Percentiles rank a stretch among this genome's conserved stretches.
These are phyloP conservation scores for Trichomonascaceae sp. DNA, from an alignment of 1,139 yeast species.

Conservation along the genomic window DNA sequence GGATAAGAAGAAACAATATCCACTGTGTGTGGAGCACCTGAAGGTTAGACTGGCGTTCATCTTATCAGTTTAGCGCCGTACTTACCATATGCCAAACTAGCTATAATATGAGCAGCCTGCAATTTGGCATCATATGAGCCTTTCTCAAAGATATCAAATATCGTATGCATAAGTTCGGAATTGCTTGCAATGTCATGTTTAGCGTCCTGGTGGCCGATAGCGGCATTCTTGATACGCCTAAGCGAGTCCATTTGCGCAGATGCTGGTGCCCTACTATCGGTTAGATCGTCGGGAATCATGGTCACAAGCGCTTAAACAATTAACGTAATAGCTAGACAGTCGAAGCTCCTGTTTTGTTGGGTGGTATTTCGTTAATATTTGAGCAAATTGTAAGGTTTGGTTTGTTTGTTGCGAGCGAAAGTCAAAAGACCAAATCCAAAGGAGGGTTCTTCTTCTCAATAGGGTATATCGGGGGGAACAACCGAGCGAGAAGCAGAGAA, in stretches of 20 bases:
- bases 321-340: neutral
- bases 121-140: slow-evolving; percentile 21
- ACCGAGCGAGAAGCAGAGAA: neutral
- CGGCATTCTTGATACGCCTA: slow-evolving; percentile 27
- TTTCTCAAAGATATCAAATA: slow-evolving; percentile 23
- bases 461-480: neutral
- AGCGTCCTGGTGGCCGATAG: slow-evolving; percentile 34
- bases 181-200: slow-evolving; percentile 23
- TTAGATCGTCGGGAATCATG: neutral
- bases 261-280: neutral
- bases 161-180: slow-evolving; percentile 23
- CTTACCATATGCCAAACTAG: slow-evolving; percentile 31
- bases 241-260: slow-evolving; percentile 19
- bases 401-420: neutral
- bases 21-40: slow-evolving; percentile 21
- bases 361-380: neutral
- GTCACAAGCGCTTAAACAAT: neutral
- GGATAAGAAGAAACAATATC: slow-evolving; percentile 20
- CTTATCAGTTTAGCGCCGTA: neutral
- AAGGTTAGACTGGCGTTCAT: neutral
- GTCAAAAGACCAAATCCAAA: neutral
- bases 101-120: slow-evolving; percentile 30
- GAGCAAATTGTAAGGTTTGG: neutral
- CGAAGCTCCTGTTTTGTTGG: neutral
- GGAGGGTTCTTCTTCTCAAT: neutral